These are phyloP conservation scores for Dioscorea cayenensis DNA, from an alignment of 116 monocot genomes.

Conservation along the genomic window DNA sequence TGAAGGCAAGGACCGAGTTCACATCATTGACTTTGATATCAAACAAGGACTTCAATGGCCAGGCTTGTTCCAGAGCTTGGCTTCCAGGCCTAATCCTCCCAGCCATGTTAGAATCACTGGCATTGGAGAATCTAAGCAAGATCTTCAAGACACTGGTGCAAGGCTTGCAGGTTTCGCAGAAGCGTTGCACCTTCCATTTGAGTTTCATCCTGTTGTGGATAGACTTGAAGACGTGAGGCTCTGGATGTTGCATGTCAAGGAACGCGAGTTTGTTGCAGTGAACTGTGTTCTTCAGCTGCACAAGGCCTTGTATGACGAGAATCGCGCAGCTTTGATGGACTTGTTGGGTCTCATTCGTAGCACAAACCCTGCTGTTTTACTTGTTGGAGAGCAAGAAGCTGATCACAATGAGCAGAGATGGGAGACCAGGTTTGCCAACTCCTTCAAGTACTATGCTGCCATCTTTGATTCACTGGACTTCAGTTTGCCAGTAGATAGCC, in stretches of 20 bases:
- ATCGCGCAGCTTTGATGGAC: conserved; percentile 23
- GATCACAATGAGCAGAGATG: conserved; percentile 45
- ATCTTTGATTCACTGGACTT: conserved; percentile 57
- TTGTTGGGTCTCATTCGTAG: conserved; percentile 59
- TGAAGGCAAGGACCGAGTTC: conserved; percentile 62
- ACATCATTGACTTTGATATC: conserved; percentile 90
- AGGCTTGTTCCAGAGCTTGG: conserved; percentile 61
- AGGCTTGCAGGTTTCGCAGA: conserved; percentile 61
- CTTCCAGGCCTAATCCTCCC: conserved; percentile 51
- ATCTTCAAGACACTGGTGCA: conserved; percentile 60
- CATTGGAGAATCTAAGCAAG: conserved; percentile 61
- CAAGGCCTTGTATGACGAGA: conserved; percentile 49
- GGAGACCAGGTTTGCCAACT: conserved; percentile 48
- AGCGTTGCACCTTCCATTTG: conserved; percentile 36
- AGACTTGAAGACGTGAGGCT: conserved; percentile 74
- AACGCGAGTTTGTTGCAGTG: conserved; percentile 68
- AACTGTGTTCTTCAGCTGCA: conserved; percentile 70
- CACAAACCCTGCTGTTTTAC: conserved; percentile 57
- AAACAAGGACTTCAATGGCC: conserved; percentile 95
- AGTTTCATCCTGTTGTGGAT: conserved; percentile 85
- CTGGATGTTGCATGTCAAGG: conserved; percentile 96
- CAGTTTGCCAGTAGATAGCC: conserved; percentile 29
- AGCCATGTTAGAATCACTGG: conserved; percentile 79
- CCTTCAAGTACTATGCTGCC: conserved; percentile 61
- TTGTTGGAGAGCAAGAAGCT: conserved; percentile 66